phyloP scores from a whole-genome alignment of 192 early-diverging fungal genomes.

The Dispira simplex region DNA sequence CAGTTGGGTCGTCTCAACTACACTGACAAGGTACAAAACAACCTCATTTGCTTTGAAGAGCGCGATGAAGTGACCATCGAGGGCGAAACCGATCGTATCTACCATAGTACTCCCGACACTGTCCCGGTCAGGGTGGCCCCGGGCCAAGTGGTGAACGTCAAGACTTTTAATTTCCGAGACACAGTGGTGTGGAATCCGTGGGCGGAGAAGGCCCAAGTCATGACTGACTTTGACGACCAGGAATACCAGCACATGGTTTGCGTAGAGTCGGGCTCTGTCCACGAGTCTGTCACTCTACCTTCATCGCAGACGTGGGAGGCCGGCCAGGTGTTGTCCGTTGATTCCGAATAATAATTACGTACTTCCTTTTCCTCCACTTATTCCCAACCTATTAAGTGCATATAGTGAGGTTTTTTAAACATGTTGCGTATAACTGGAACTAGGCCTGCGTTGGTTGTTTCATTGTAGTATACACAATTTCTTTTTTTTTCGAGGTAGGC shows the following conservation, averaged over 20 bases:
- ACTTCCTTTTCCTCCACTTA: too few relatives aligned
- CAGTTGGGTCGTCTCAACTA: constrained; percentile 49
- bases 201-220: constrained; percentile 72
- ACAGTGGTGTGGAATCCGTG: constrained; percentile 94
- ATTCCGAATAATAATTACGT: too few relatives aligned
- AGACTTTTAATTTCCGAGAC: constrained; percentile 28
- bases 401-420: too few relatives aligned
- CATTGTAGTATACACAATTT: too few relatives aligned
- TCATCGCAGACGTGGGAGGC: constrained; percentile 56
- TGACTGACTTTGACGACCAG: constrained; percentile 81
- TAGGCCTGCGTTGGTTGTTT: too few relatives aligned
- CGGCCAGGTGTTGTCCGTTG: constrained; percentile 39
- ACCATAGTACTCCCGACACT: constrained; percentile 39
- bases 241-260: constrained; percentile 85
- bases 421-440: too few relatives aligned
- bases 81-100: constrained; percentile 77
- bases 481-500: too few relatives aligned
- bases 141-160: constrained; percentile 14
- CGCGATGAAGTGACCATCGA: constrained; percentile 38
- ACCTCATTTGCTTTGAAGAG: constrained; percentile 22
- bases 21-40: constrained; percentile 53
- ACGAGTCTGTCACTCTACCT: constrained; percentile 39
- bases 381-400: too few relatives aligned
- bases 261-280: constrained; percentile 70
- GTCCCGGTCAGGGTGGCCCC: constrained; percentile 14